Evolutionary conservation across 371 early-diverging fungal species (phyloP).

Genomic region (Actinomortierella wolfii): DNA sequence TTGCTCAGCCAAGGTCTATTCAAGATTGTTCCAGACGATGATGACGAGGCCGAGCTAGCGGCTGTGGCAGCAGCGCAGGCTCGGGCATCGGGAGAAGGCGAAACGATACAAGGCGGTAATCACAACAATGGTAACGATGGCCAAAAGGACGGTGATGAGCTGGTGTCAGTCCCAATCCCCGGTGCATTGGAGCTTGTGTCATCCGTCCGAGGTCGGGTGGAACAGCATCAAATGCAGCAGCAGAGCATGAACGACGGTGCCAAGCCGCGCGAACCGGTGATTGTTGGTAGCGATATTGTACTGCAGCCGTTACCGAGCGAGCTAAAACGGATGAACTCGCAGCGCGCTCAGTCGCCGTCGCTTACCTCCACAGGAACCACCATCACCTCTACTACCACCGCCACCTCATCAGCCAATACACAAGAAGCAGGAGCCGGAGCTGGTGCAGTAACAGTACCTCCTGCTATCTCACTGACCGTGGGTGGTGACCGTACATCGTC

Average conservation of each 20-base stretch:
- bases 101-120: neutral
- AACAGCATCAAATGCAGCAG: neutral
- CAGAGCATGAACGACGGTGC: neutral
- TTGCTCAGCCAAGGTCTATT: slow-evolving; percentile 38
- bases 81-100: neutral
- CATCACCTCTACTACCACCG: too few species aligned
- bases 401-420: too few species aligned
- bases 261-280: slow-evolving; percentile 11
- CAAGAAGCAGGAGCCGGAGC: too few species aligned
- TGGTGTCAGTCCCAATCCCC: neutral
- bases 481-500: too few species aligned
- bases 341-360: too few species aligned
- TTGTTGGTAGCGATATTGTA: slow-evolving; percentile 46
- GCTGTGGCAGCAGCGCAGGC: slow-evolving; percentile 1
- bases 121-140: neutral
- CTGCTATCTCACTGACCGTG: too few species aligned
- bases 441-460: too few species aligned
- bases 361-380: too few species aligned
- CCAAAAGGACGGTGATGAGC: neutral
- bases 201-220: neutral
- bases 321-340: too few species aligned
- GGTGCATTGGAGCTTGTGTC: too few species aligned
- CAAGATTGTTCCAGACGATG: slow-evolving; percentile 45
- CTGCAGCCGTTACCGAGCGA: slow-evolving; percentile 41
- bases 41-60: slow-evolving; percentile 20